phyloP scores from a whole-genome alignment of 148 eudicot species.

The Rhododendron griersonianum region DNA sequence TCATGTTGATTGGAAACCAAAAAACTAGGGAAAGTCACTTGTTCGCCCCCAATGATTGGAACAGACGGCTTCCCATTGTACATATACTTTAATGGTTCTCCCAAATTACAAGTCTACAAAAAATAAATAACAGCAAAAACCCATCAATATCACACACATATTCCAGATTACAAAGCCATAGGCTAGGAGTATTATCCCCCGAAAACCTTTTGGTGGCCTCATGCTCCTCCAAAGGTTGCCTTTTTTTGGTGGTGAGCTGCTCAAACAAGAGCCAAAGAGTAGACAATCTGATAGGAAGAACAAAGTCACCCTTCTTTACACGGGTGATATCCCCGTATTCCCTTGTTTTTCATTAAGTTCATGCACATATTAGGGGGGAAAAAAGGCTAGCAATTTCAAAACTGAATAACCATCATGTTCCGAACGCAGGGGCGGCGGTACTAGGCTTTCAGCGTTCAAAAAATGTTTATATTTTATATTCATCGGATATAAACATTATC shows the following conservation, averaged over 20 bases:
- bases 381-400: not conserved
- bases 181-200: not conserved
- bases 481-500: too few relatives aligned
- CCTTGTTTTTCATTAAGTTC: not conserved
- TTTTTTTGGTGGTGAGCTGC: not conserved
- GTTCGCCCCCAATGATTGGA: conserved; percentile 27
- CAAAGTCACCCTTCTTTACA: not conserved
- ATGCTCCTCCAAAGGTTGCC: not conserved
- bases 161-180: not conserved
- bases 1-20: conserved; percentile 35
- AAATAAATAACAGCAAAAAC: not conserved
- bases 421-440: not conserved
- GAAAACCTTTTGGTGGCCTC: not conserved
- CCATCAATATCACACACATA: not conserved
- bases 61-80: conserved; percentile 57
- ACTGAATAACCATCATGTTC: not conserved
- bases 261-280: not conserved
- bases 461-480: too few relatives aligned
- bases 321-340: not conserved
- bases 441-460: not conserved
- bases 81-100: conserved; percentile 49
- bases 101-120: conserved; percentile 58
- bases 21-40: conserved; percentile 48
- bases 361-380: not conserved
- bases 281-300: not conserved